phyloP scores from a whole-genome alignment of 2,329 filamentous ascomycete genomes.

The Eutypa lata region DNA sequence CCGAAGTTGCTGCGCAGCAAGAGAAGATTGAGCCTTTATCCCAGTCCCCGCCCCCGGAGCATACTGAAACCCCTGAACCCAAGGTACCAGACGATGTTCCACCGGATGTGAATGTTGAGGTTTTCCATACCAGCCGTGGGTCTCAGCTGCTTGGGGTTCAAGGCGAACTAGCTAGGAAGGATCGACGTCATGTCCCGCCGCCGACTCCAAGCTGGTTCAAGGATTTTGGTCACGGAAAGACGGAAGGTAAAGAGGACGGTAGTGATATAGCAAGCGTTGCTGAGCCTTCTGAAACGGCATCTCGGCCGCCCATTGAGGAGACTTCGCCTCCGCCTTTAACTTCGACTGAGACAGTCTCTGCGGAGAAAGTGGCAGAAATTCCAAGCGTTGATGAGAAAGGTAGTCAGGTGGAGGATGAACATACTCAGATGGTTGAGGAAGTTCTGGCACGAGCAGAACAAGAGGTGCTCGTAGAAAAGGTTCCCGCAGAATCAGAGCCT shows the following conservation, averaged over 20 bases:
- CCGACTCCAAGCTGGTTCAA: constrained; percentile 31
- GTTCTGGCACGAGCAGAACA: constrained; percentile 21
- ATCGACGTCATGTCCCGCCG: constrained; percentile 14
- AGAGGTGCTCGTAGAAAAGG: constrained; percentile 9
- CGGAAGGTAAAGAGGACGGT: constrained; percentile 7
- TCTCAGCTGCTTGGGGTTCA: constrained; percentile 40
- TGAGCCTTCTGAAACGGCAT: background rate
- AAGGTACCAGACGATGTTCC: constrained; percentile 31
- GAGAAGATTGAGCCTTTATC: background rate
- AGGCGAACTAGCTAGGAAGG: constrained; percentile 15
- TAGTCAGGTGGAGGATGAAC: constrained; percentile 17
- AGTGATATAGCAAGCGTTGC: background rate
- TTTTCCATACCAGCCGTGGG: constrained; percentile 46
- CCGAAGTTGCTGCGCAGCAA: constrained; percentile 2
- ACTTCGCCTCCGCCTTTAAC: too few relatives aligned
- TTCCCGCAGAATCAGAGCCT: constrained; percentile 5
- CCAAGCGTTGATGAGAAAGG: constrained; percentile 17
- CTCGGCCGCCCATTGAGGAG: background rate
- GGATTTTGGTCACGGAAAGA: constrained; percentile 28
- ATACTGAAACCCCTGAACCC: background rate
- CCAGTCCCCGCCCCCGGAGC: constrained; percentile 1
- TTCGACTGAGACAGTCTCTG: background rate
- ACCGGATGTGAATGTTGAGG: constrained; percentile 40
- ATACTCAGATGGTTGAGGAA: constrained; percentile 20
- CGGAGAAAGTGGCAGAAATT: background rate